Percentiles rank a stretch among this genome's conserved stretches.
phyloP scores from a whole-genome alignment of 2,329 filamentous ascomycete species.

The Fusarium sacchari region DNA sequence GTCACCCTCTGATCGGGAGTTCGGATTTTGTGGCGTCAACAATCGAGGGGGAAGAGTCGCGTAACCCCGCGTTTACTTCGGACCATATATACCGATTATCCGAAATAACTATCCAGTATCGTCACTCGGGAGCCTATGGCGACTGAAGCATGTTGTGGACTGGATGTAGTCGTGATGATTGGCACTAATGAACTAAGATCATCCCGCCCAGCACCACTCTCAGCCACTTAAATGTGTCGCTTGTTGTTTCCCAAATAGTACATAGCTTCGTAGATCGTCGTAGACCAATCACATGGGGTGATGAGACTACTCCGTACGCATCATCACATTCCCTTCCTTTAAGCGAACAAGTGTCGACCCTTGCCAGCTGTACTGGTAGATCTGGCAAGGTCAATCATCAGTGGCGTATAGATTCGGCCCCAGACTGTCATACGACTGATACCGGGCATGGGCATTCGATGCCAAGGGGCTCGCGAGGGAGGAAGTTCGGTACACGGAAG shows the following conservation, averaged over 20 bases:
- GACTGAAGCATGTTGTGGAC: neutral
- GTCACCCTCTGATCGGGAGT: rapidly evolving
- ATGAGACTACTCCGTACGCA: neutral
- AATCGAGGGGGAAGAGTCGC: neutral
- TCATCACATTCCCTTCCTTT: neutral
- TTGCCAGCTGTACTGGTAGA: neutral
- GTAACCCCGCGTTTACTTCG: neutral
- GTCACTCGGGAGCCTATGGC: neutral
- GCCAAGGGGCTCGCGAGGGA: rapidly evolving
- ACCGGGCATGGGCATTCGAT: rapidly evolving
- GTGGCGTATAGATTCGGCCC: neutral
- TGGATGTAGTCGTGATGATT: neutral
- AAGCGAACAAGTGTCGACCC: neutral
- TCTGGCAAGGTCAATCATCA: rapidly evolving
- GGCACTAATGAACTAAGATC: neutral
- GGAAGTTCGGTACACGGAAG: rapidly evolving
- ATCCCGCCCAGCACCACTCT: neutral
- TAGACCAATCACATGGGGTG: too few species aligned
- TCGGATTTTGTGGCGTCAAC: neutral
- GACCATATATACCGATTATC: neutral
- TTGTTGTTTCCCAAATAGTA: neutral
- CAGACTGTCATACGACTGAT: neutral
- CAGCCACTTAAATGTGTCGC: neutral
- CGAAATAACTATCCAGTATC: too few species aligned
- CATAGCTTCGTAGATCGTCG: neutral